phyloP scores from a whole-genome alignment of 1,284 basidiomycete genomes.

The Cutaneotrichosporon cavernicola region DNA sequence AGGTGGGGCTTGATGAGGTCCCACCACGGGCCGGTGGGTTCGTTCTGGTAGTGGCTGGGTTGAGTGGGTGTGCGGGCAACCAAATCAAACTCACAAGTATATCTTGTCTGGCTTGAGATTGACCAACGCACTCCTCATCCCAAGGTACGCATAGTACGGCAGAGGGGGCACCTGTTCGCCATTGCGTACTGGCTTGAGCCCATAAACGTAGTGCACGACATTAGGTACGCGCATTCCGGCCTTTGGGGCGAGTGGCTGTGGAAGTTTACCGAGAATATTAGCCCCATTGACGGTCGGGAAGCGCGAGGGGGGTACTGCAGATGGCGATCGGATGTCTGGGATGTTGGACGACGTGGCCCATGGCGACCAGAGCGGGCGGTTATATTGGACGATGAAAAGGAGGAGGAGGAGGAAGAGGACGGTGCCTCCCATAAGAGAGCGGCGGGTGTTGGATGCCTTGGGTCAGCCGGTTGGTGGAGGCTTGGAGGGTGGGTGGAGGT shows the following conservation, averaged over 20 bases:
- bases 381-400: too few relatives aligned
- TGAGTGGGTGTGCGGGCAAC: neutral
- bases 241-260: constrained; percentile 38
- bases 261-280: constrained; percentile 20
- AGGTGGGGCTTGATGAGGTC: constrained; percentile 47
- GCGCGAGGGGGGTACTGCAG: neutral
- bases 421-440: neutral
- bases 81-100: constrained; percentile 45
- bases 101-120: constrained; percentile 52
- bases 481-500: too few relatives aligned
- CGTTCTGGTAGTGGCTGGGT: constrained; percentile 50
- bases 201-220: constrained; percentile 53
- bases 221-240: constrained; percentile 49
- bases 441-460: neutral
- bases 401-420: too few relatives aligned
- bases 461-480: too few relatives aligned
- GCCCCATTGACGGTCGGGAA: neutral
- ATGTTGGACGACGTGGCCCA: neutral
- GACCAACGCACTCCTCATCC: constrained; percentile 52
- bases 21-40: constrained; percentile 53
- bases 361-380: neutral
- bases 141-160: constrained; percentile 55
- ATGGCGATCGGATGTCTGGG: neutral
- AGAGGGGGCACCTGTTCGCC: constrained; percentile 43
- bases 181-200: constrained; percentile 42